Evolutionary conservation across 352 stramenopile species (phyloP), one percentile per base, ranked within the genome.

Genomic region (Elongisporangium senticosum): DNA sequence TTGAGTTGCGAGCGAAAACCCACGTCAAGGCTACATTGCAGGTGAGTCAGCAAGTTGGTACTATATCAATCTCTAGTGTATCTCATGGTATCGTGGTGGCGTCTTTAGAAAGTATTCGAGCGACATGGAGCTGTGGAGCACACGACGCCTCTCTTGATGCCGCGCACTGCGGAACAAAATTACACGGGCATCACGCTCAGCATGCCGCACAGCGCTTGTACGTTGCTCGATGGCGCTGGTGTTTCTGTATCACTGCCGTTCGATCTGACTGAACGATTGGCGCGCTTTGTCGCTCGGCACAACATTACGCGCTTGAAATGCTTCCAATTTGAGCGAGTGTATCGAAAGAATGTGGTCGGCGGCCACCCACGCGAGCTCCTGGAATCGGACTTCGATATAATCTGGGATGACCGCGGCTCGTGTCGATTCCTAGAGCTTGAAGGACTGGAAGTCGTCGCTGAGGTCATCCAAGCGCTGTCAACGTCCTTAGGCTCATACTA

Each of bases 321-420:
- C 57, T 94, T 84, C 56, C 84, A 95, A 57, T 95, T 94, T 24
- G 83, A 89, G 20, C 82, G 86, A 26, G 83, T 95, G 7, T 95
- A 91, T 61, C 80, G 86, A 4, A 89, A 80, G 59, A 91, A 75
- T 49, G 58, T 89, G 11, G 81, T 73, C 20, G 79, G 79, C 15
- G 76, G 83, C n/a, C 86, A 95, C 57, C 86, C 86, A 19, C 80
- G 83, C 17, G 86, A 94, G 56, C 83, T 93, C 20, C 75, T 87
- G 43, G 84, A 94, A 53, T 82, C 80, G 2, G 84, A 93, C 56
- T 93, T 95, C 49, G 86, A 93, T 40, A 79, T 94, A 21, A 85
- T 95, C 51, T 95, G 84, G 84, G 80, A 95, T 53, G 79, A 93
- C 53, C 71, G 71, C 19, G 65, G 65, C 0, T 73, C 69, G 4